These are phyloP conservation scores for Globisporangium mamillatum DNA, from an alignment of 352 stramenopile species.

Conservation along the genomic window DNA sequence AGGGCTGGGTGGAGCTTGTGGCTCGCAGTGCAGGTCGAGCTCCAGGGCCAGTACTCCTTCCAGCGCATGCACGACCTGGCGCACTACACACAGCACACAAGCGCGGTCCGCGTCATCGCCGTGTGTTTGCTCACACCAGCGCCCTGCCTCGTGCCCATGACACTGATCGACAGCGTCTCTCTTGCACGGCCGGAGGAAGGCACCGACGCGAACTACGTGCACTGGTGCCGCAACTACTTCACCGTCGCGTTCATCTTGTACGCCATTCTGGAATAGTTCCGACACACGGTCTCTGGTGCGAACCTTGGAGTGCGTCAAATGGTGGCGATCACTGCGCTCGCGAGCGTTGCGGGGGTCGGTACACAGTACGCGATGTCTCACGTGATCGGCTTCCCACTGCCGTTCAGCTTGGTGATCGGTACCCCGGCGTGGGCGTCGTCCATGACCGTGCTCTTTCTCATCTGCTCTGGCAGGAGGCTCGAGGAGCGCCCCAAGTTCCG, in stretches of 20 bases:
- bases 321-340: conserved; percentile 8
- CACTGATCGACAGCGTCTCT: conserved; percentile 27
- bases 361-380: conserved; percentile 27
- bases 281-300: conserved; percentile 10
- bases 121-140: conserved; percentile 29
- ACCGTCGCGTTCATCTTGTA: conserved; percentile 27
- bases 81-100: background rate
- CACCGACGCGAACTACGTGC: conserved; percentile 30
- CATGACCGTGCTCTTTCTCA: conserved; percentile 22
- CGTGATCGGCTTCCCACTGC: conserved; percentile 38
- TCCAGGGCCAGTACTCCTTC: conserved; percentile 36
- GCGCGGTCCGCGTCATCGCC: background rate
- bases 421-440: conserved; percentile 21
- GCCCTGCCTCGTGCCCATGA: conserved; percentile 28
- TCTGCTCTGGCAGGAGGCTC: conserved; percentile 27
- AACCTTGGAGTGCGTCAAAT: conserved; percentile 10
- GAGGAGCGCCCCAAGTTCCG: conserved; percentile 15
- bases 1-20: conserved; percentile 9
- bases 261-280: conserved; percentile 30
- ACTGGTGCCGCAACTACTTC: conserved; percentile 33
- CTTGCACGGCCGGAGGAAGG: conserved; percentile 22
- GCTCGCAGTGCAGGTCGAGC: conserved; percentile 28
- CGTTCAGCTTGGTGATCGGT: conserved; percentile 29
- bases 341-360: conserved; percentile 20
- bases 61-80: conserved; percentile 19